phyloP scores from a whole-genome alignment of 805 yeast genomes.

The Starmerella bacillaris region DNA sequence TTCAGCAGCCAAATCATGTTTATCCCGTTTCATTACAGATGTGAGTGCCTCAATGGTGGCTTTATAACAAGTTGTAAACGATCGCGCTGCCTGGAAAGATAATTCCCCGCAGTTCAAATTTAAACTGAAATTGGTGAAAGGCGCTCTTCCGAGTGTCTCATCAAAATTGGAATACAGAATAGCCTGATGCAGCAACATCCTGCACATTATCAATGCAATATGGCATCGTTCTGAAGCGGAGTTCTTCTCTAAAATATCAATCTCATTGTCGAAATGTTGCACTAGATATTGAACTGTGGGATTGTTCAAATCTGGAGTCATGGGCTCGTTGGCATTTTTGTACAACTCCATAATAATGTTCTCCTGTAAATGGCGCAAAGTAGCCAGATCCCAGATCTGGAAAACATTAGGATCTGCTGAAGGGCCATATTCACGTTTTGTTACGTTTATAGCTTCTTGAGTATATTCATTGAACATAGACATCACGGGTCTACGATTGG shows the following conservation, averaged over 20 bases:
- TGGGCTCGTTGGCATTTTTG: constrained; percentile 28
- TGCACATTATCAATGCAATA: constrained; percentile 33
- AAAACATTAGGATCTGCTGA: constrained; percentile 3
- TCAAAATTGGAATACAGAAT: constrained; percentile 17
- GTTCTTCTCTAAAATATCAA: constrained; percentile 22
- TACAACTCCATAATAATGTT: constrained; percentile 24
- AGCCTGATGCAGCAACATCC: constrained; percentile 29
- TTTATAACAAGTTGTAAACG: constrained; percentile 18
- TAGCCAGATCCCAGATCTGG: constrained; percentile 27
- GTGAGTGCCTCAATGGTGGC: constrained; percentile 16
- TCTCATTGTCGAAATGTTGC: constrained; percentile 32
- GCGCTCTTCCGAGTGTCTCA: constrained; percentile 20
- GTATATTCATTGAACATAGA: constrained; percentile 33
- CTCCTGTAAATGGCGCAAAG: constrained; percentile 41
- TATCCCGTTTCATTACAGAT: constrained; percentile 15
- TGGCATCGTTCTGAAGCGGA: constrained; percentile 1
- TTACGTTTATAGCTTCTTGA: constrained; percentile 37
- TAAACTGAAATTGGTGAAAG: constrained; percentile 23
- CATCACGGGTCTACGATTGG: constrained; percentile 43
- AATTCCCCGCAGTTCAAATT: constrained; percentile 15
- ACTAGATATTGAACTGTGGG: constrained; percentile 28
- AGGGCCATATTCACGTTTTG: background rate
- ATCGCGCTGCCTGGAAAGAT: constrained; percentile 16
- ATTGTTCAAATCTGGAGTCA: constrained; percentile 23
- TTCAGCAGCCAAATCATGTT: constrained; percentile 33